Percentiles rank a stretch among this genome's conserved stretches.
Evolutionary conservation across 1,284 basidiomycete genomes (phyloP).

Genomic region (Fomitopsis pinicola): DNA sequence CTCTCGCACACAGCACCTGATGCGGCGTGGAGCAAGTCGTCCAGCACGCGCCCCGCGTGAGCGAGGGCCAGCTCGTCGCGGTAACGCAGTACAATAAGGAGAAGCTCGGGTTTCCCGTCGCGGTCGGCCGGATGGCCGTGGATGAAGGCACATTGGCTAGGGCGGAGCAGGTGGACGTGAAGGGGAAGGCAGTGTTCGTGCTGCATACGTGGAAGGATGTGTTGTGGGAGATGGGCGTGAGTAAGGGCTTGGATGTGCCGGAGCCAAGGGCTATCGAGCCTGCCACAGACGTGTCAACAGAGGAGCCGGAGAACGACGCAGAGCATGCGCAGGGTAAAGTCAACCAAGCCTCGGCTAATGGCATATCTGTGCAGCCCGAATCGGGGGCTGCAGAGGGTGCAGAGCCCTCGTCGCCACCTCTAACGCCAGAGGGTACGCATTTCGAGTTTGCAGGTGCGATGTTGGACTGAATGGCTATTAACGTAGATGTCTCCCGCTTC

Average conservation of each 20-base stretch:
- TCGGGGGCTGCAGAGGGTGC: conserved; percentile 1
- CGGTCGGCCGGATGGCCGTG: conserved; percentile 66
- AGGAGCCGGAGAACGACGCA: conserved; percentile 14
- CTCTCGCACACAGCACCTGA: conserved; percentile 3
- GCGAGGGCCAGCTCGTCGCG: conserved; percentile 51
- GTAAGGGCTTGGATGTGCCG: conserved; percentile 53
- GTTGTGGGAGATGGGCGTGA: conserved; percentile 65
- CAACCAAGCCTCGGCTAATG: background rate
- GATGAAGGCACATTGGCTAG: conserved; percentile 37
- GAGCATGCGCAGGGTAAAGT: conserved; percentile 17
- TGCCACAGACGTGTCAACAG: conserved; percentile 13
- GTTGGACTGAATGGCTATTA: background rate
- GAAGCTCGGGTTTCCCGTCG: conserved; percentile 49
- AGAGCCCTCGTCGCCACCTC: background rate
- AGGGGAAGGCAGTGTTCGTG: conserved; percentile 72
- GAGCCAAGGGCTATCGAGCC: conserved; percentile 21
- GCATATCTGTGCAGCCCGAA: background rate
- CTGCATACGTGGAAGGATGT: conserved; percentile 70
- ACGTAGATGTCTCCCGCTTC: conserved; percentile 58
- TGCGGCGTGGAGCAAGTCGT: conserved; percentile 46
- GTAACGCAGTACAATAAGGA: conserved; percentile 47
- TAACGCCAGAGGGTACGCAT: conserved; percentile 16
- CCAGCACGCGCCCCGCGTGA: conserved; percentile 39
- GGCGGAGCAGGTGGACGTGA: conserved; percentile 38
- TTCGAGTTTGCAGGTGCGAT: background rate